Evolutionary conservation across 257 asterid species (phyloP).

Genomic region (Echites panduratus): DNA sequence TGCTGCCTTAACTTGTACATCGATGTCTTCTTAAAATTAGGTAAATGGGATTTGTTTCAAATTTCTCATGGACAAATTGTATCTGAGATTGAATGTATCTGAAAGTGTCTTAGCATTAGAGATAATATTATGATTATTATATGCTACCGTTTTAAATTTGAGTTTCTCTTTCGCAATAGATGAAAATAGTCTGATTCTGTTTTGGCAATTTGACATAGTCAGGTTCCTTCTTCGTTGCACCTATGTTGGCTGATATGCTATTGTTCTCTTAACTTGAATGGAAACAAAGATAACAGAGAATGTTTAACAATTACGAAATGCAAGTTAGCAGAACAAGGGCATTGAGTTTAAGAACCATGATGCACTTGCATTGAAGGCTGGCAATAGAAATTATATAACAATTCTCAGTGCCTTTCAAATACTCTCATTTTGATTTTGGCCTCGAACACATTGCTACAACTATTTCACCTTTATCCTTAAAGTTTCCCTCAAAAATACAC

Average conservation of each 20-base stretch:
- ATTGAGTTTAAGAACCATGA: slow-evolving; percentile 25
- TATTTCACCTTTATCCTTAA: too few relatives aligned
- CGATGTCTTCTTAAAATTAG: neutral
- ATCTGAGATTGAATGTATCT: neutral
- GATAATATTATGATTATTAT: neutral
- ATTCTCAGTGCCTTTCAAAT: slow-evolving; percentile 71
- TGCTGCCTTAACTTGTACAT: too few relatives aligned
- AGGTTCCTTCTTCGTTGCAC: neutral
- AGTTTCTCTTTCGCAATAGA: neutral
- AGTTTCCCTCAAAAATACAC: neutral
- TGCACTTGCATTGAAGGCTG: slow-evolving; percentile 70
- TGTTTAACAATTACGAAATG: neutral
- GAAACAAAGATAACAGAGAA: neutral
- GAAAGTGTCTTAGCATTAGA: neutral
- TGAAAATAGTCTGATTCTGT: neutral
- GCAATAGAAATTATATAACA: slow-evolving; percentile 32
- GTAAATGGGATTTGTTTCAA: neutral
- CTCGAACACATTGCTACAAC: slow-evolving; percentile 21
- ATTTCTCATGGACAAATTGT: neutral
- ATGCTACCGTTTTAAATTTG: neutral
- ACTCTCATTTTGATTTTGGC: slow-evolving; percentile 30
- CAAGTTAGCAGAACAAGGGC: slow-evolving; percentile 76
- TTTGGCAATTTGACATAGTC: neutral
- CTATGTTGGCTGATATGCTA: neutral
- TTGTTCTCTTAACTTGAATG: neutral